Conservation (phyloP, 768 basidiomycete genomes). For the Cystobasidium tubakii region DNA sequence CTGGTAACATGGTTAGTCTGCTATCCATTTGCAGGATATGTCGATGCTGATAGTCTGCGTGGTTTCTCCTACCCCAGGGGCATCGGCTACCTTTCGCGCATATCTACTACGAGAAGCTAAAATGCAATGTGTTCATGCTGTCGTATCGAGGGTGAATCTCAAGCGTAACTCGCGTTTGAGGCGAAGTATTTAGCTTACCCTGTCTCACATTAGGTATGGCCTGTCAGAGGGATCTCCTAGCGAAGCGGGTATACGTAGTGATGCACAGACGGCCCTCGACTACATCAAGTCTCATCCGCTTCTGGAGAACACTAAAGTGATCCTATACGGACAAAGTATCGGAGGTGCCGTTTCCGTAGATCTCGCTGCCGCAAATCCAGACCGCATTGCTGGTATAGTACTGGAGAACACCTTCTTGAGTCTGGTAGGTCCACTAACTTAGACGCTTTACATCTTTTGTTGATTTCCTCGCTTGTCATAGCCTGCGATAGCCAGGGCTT, state of each 20-base stretch:
- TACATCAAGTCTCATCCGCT: conserved; percentile 63
- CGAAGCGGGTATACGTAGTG: conserved; percentile 57
- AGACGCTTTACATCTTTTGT: neutral
- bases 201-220: conserved; percentile 62
- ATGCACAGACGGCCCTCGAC: conserved; percentile 65
- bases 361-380: conserved; percentile 70
- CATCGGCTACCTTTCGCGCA: conserved; percentile 83
- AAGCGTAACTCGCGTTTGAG: too few species aligned
- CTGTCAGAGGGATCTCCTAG: conserved; percentile 71
- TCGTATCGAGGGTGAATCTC: conserved; percentile 85
- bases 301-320: conserved; percentile 63
- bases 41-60: neutral
- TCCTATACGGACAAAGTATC: conserved; percentile 77
- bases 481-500: conserved; percentile 70
- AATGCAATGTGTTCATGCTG: conserved; percentile 89
- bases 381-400: conserved; percentile 70
- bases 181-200: too few species aligned
- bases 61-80: conserved; percentile 53
- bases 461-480: conserved; percentile 11
- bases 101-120: conserved; percentile 71
- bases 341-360: conserved; percentile 90
- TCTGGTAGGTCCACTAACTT: conserved; percentile 51
- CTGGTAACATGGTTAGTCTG: conserved; percentile 49
- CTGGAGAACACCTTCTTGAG: conserved; percentile 92
- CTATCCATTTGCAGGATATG: neutral